A percentile compares a stretch with the other conserved stretches of the same genome.
These are phyloP conservation scores for Wickerhamiella alocasiicola DNA, from an alignment of 805 yeast genomes.

Conservation along the genomic window DNA sequence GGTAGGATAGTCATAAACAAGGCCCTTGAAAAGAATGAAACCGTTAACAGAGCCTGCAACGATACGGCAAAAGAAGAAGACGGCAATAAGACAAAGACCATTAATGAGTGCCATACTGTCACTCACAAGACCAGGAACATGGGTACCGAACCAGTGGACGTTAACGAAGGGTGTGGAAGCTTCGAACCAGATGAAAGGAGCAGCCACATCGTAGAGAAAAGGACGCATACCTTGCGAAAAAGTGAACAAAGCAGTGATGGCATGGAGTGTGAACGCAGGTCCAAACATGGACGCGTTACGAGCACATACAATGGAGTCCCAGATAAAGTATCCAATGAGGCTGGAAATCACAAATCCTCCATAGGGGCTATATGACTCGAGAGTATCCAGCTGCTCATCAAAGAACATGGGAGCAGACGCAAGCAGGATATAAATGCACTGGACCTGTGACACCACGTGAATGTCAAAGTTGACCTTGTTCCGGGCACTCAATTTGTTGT, in stretches of 20 bases:
- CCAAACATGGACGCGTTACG: conserved; percentile 61
- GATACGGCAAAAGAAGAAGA: conserved; percentile 69
- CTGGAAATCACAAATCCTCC: conserved; percentile 61
- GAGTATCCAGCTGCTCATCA: conserved; percentile 43
- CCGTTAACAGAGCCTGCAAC: conserved; percentile 81
- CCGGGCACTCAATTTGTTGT: conserved; percentile 35
- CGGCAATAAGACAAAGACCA: conserved; percentile 53
- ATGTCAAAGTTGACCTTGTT: conserved; percentile 69
- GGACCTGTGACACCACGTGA: conserved; percentile 80
- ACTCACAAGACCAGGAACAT: conserved; percentile 60
- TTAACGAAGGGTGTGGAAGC: conserved; percentile 91
- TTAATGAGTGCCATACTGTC: conserved; percentile 44
- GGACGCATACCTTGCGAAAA: conserved; percentile 55
- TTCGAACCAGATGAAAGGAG: conserved; percentile 75
- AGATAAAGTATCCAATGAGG: conserved; percentile 75
- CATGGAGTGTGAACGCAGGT: conserved; percentile 69
- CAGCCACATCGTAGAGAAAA: conserved; percentile 67
- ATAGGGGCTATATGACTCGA: conserved; percentile 63
- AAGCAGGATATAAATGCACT: conserved; percentile 52
- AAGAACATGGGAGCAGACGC: conserved; percentile 53
- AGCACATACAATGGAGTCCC: conserved; percentile 74
- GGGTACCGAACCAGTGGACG: conserved; percentile 78
- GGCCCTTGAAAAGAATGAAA: conserved; percentile 28
- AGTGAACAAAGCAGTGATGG: conserved; percentile 65
- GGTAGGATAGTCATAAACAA: conserved; percentile 17